Evolutionary conservation across 169 alveolate species (phyloP).

Genomic region (Blepharisma undulans): DNA sequence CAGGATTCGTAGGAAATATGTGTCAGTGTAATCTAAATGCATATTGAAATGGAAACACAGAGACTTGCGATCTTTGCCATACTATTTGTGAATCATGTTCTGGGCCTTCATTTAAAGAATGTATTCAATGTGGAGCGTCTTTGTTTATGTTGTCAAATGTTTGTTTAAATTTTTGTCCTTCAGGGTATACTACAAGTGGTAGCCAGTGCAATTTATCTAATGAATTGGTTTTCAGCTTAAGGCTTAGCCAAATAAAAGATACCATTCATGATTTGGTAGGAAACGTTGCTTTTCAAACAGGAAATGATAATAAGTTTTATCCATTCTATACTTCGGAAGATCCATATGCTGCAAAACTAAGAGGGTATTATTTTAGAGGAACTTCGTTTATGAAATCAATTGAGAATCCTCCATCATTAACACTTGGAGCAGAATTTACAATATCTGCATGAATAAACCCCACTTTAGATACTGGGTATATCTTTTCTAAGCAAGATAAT

Average conservation of each 20-base stretch:
- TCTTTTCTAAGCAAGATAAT: neutral
- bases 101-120: neutral
- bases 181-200: neutral
- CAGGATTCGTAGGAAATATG: neutral
- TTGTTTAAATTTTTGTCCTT: neutral
- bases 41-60: neutral
- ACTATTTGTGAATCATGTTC: neutral
- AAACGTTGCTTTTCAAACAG: neutral
- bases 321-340: constrained; percentile 20
- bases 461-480: neutral
- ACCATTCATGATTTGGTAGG: neutral
- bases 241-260: neutral
- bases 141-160: neutral
- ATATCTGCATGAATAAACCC: constrained; percentile 6
- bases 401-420: neutral
- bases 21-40: neutral
- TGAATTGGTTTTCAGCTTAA: neutral
- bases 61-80: neutral
- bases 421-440: neutral
- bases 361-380: constrained; percentile 38
- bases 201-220: neutral
- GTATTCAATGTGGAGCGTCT: neutral
- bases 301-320: neutral
- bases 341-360: constrained; percentile 2
- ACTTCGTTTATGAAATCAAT: neutral